phyloP scores from a whole-genome alignment of 345 rosid genomes.

The Psidium guajava region DNA sequence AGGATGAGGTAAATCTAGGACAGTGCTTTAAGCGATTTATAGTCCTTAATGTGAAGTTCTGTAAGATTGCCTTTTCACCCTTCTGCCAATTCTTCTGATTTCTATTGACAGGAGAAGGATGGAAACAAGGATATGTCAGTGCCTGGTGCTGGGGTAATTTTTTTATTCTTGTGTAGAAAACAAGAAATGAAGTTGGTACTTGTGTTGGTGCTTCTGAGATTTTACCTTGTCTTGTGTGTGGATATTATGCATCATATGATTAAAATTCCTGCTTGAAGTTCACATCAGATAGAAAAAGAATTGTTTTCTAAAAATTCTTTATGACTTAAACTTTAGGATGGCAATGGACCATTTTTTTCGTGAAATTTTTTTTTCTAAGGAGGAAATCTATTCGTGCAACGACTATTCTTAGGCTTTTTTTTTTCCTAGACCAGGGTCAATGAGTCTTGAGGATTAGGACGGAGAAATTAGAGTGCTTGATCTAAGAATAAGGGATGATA shows the following conservation, averaged over 20 bases:
- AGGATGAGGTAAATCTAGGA: constrained; percentile 32
- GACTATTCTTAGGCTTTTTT: neutral
- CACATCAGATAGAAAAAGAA: neutral
- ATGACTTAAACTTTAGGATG: neutral
- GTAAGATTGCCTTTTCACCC: neutral
- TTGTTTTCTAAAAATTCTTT: neutral
- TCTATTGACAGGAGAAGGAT: constrained; percentile 55
- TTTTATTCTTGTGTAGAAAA: neutral
- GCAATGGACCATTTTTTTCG: neutral
- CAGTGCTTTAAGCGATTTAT: neutral
- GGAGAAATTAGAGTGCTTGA: neutral
- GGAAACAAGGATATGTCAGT: constrained; percentile 68
- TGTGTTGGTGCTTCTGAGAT: neutral
- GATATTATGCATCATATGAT: neutral
- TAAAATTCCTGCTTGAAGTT: neutral
- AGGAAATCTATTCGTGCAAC: neutral
- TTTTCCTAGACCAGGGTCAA: neutral
- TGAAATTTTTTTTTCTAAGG: neutral
- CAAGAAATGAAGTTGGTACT: neutral
- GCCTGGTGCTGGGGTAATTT: constrained; percentile 95
- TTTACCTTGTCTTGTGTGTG: neutral
- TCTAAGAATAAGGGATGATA: neutral
- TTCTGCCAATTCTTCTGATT: neutral
- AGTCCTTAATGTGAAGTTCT: neutral
- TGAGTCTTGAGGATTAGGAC: neutral